Evolutionary conservation across 2,329 filamentous ascomycete species (phyloP), one percentile per base, ranked within the genome.

Genomic region (Fusarium fujikuroi): DNA sequence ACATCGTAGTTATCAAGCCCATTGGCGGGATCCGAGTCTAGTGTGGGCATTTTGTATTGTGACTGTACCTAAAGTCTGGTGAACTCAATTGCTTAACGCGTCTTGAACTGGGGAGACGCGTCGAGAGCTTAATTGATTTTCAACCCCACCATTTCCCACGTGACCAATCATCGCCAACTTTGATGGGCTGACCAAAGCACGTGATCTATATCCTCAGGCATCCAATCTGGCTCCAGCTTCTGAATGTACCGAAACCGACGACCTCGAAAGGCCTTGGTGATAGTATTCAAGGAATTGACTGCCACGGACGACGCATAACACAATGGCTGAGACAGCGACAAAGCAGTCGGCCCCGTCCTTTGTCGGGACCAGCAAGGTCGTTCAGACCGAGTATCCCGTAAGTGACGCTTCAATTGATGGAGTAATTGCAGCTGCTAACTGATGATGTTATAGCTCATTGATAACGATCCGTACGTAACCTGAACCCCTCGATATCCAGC

Each of bases 351-450:
- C 74, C 43, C 66, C 79, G 66, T 80, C 82, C 59, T 84, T 78
- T 70, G 78, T 81, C 64, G 82, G 81, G 66, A 79, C 81, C 66
- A 92, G 92, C 81, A 97, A 96, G 90, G 88, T 91, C 81, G 85
- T 95, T 78, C 88, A 92, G 82, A 93, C 93, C 78, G 92, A 96
- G 69, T 98, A 93, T 83, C 95, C 95, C 66, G 96, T 98, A 86
- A 80, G 93, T 87, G 69, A 64, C 34, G 60, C 11, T 52, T 21
- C 72, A 59, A 69, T 72, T 74, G 73, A 36, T 52, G 43, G 61
- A 67, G 72, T 72, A 78, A 77, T 74, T 65, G 64, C 54, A 53
- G 61, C 69, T 65, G 69, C 75, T 74, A 66, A 74, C 68, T 73
- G 78, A 52, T 66, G 72, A 80, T 80, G 76, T 85, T 80, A 76